These are phyloP conservation scores for Coemansia sp. DNA, from an alignment of 192 early-diverging fungal genomes.

Conservation along the genomic window DNA sequence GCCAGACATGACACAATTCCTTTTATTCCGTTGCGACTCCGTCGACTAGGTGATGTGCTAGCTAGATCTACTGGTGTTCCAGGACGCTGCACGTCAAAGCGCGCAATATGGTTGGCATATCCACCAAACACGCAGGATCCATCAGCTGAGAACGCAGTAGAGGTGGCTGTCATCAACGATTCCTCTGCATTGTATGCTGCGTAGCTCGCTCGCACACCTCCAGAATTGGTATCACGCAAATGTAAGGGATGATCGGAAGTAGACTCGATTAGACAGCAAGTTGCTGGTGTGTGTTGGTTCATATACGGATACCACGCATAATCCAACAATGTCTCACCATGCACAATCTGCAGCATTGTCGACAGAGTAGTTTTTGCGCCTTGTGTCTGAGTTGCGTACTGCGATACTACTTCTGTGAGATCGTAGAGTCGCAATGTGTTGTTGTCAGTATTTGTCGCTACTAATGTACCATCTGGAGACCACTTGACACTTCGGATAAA, in stretches of 20 bases:
- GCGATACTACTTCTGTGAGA: conserved; percentile 1
- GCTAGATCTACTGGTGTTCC: conserved; percentile 56
- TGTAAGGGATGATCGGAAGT: conserved; percentile 76
- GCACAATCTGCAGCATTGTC: not conserved
- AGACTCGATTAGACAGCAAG: conserved; percentile 63
- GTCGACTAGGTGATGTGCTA: conserved; percentile 61
- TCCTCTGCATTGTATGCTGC: conserved; percentile 65
- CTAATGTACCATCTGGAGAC: conserved; percentile 46
- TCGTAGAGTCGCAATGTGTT: conserved; percentile 30
- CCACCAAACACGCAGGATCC: conserved; percentile 69
- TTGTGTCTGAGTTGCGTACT: not conserved
- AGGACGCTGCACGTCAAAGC: conserved; percentile 69
- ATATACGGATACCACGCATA: conserved; percentile 46
- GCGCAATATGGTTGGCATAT: conserved; percentile 63
- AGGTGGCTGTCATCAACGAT: conserved; percentile 63
- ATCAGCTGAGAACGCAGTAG: conserved; percentile 66
- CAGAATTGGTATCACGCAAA: conserved; percentile 62
- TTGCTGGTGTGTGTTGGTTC: conserved; percentile 48
- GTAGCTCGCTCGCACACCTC: conserved; percentile 66
- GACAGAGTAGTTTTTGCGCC: not conserved
- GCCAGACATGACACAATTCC: conserved; percentile 73
- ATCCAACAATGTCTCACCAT: conserved; percentile 22
- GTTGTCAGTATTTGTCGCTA: conserved; percentile 29
- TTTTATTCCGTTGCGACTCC: conserved; percentile 71
- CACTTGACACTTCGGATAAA: conserved; percentile 24